Conservation (phyloP, 805 yeast species). For the Teunomyces atbi region DNA sequence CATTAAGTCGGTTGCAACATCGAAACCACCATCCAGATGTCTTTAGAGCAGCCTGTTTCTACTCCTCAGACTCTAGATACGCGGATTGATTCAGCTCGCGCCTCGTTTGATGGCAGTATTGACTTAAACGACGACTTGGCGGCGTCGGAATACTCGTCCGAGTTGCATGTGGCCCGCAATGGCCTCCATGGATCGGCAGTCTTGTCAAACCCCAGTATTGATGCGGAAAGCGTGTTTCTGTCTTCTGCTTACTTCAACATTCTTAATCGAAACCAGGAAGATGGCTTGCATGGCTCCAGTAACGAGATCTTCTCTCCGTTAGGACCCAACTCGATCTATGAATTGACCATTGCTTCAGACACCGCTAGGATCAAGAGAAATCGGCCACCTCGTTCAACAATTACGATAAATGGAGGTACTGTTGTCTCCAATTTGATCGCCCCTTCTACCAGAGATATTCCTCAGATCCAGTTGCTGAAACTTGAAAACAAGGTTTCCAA, state of each 20-base stretch:
- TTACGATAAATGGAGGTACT: slow-evolving; percentile 42
- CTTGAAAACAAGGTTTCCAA: slow-evolving; percentile 24
- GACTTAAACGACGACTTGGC: slow-evolving; percentile 36
- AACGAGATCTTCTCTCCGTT: slow-evolving; percentile 47
- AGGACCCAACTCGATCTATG: slow-evolving; percentile 76
- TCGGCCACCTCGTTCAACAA: slow-evolving; percentile 31
- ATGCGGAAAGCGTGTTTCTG: slow-evolving; percentile 30
- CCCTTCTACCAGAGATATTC: slow-evolving; percentile 83
- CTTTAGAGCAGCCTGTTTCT: not conserved
- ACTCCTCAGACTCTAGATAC: not conserved
- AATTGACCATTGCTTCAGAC: slow-evolving; percentile 64
- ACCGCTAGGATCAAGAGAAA: slow-evolving; percentile 34
- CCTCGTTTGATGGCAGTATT: slow-evolving; percentile 21
- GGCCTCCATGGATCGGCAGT: slow-evolving; percentile 10
- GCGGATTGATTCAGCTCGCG: slow-evolving; percentile 8
- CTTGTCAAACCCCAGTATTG: slow-evolving; percentile 27
- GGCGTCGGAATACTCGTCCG: slow-evolving; percentile 23
- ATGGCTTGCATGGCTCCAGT: slow-evolving; percentile 1
- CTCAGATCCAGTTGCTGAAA: slow-evolving; percentile 61
- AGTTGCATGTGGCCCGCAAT: slow-evolving; percentile 12
- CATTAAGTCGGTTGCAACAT: slow-evolving; percentile 1
- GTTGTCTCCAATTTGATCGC: slow-evolving; percentile 46
- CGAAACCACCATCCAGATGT: not conserved
- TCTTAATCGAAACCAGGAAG: slow-evolving; percentile 18
- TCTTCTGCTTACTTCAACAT: slow-evolving; percentile 25